Evolutionary conservation across 208 protist species (phyloP), one percentile per base, ranked within the genome.

Genomic region (Herpetomonas tarakana): DNA sequence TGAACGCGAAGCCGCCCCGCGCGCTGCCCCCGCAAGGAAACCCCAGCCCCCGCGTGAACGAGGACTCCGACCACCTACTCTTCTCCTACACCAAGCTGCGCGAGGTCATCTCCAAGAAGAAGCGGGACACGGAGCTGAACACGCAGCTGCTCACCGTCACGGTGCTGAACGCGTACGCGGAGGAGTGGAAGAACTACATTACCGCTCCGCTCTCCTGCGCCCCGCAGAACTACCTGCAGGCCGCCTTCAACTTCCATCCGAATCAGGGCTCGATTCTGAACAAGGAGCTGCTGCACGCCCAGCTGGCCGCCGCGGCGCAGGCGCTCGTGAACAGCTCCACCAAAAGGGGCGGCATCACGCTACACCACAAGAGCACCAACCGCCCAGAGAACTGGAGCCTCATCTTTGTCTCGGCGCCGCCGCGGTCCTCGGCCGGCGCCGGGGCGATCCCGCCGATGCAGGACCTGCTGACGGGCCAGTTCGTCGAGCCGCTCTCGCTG

Each of bases 141-240:
- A 62, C 64, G 26, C 69, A 86, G 62, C 55, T 88, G 49, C 71
- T 95, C 11, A 86, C 73, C 6, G 77, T 87, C 35, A 62, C 81
- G 9, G 75, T 95, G 52, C 72, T 95, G 27, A 90, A 91, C 66
- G 83, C 89, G 18, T 86, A 83, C 68, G 64, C 89, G 24, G 89
- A 95, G 24, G 78, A 88, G 58, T 95, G 89, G 89, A 74, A 81
- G 61, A 81, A 72, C 56, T 95, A 87, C 64, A 93, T 95, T 51
- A 66, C 77, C 3, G 62, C 89, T 1, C 78, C 89, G 18, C 49
- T 64, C 9, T 62, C 89, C 19, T 92, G 86, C 60, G 65, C 65
- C 12, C 89, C 89, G 50, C 78, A 87, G 64, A 21, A 67, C 19
- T 81, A 92, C 50, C 52, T 95, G 16, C 75, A 78, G 2, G 73